phyloP scores from a whole-genome alignment of 345 rosid species.

The Bruguiera sexangula region DNA sequence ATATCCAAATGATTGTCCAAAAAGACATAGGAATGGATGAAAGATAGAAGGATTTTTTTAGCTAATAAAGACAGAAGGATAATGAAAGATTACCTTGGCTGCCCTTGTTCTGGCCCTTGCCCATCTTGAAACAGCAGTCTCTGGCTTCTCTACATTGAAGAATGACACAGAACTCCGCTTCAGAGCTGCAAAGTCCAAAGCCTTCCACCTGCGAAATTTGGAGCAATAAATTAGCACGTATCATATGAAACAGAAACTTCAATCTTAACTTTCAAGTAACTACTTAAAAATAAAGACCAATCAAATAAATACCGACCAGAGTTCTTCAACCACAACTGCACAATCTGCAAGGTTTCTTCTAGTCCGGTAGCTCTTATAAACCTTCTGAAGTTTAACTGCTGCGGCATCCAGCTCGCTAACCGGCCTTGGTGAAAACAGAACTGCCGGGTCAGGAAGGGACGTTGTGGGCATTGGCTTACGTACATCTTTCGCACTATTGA shows the following conservation, averaged over 20 bases:
- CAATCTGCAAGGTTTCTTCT: conserved; percentile 22
- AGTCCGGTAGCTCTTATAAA: conserved; percentile 17
- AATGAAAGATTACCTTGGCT: conserved; percentile 58
- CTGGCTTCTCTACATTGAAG: conserved; percentile 60
- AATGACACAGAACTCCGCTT: conserved; percentile 63
- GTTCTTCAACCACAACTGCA: conserved; percentile 12
- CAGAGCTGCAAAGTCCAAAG: conserved; percentile 68
- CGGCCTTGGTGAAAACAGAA: conserved; percentile 66
- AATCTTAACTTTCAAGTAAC: not conserved
- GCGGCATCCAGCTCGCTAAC: conserved; percentile 63
- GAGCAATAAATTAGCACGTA: not conserved
- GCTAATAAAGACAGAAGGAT: not conserved
- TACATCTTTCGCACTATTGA: conserved; percentile 5
- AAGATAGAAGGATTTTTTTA: not conserved
- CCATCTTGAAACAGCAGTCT: conserved; percentile 86
- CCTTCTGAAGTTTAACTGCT: conserved; percentile 9
- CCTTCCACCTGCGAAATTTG: conserved; percentile 70
- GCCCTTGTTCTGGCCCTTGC: conserved; percentile 91
- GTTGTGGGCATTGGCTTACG: conserved; percentile 31
- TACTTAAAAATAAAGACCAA: not conserved
- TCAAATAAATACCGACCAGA: conserved; percentile 7
- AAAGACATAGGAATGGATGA: not conserved
- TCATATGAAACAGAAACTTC: not conserved
- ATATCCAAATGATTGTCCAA: not conserved
- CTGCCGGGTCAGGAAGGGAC: conserved; percentile 48